Conservation (phyloP, 1,284 basidiomycete genomes). For the Pascua guehoae region DNA sequence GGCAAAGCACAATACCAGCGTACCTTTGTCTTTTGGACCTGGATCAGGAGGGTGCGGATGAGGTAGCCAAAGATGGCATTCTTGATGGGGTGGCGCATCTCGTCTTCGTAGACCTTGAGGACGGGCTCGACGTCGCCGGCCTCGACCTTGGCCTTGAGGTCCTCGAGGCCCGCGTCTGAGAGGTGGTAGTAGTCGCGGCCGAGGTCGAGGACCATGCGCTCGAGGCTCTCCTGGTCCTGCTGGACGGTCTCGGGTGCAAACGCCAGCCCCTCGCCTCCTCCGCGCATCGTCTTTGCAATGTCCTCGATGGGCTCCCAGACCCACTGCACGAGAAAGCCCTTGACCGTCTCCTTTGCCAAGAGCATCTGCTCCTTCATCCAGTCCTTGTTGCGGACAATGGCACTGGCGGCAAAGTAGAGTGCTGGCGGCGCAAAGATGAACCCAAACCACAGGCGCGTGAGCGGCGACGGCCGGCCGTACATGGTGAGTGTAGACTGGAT, state of each 20-base stretch:
- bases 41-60: slow-evolving; percentile 81
- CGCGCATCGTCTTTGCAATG: slow-evolving; percentile 70
- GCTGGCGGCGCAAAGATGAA: slow-evolving; percentile 47
- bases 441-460: slow-evolving; percentile 48
- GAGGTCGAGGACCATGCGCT: slow-evolving; percentile 85
- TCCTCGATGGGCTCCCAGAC: slow-evolving; percentile 80
- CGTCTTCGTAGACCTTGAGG: slow-evolving; percentile 83
- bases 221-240: slow-evolving; percentile 65
- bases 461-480: slow-evolving; percentile 37
- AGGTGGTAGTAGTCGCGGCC: slow-evolving; percentile 66
- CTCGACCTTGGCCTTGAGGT: slow-evolving; percentile 64
- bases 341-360: slow-evolving; percentile 67
- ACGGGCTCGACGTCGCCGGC: slow-evolving; percentile 85
- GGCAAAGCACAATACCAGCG: neutral
- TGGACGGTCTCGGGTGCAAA: slow-evolving; percentile 47
- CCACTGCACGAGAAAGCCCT: slow-evolving; percentile 78
- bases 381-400: slow-evolving; percentile 39
- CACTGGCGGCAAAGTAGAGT: slow-evolving; percentile 22
- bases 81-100: slow-evolving; percentile 78
- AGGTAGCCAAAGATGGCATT: slow-evolving; percentile 78
- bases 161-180: slow-evolving; percentile 60
- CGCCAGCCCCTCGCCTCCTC: slow-evolving; percentile 55
- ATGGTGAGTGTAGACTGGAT: slow-evolving; percentile 14
- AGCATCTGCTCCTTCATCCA: slow-evolving; percentile 55
- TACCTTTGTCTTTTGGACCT: slow-evolving; percentile 95